A percentile compares a stretch with the other conserved stretches of the same genome.
Conservation (phyloP, 441 rosid species). For the Populus hybrid region DNA sequence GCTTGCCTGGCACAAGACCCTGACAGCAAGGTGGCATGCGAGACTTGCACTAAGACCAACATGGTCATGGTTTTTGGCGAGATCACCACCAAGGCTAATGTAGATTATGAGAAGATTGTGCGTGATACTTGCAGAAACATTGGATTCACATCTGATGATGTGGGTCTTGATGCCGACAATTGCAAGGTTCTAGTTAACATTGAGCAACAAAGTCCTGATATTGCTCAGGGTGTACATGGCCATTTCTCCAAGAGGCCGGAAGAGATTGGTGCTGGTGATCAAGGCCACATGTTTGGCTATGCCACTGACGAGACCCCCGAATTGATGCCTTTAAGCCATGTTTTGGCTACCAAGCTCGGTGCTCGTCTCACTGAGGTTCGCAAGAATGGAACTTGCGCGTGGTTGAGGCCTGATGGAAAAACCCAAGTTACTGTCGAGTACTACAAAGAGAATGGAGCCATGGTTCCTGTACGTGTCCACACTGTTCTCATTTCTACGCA, state of each 20-base stretch:
- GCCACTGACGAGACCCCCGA: slow-evolving; percentile 58
- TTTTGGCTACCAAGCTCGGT: slow-evolving; percentile 59
- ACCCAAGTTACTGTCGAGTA: slow-evolving; percentile 65
- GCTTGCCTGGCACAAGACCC: slow-evolving; percentile 59
- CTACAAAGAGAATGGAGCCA: slow-evolving; percentile 50
- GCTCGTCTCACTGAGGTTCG: slow-evolving; percentile 55
- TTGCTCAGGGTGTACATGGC: slow-evolving; percentile 61
- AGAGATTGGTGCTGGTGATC: slow-evolving; percentile 60
- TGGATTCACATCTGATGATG: slow-evolving; percentile 53
- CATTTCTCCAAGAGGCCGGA: slow-evolving; percentile 56
- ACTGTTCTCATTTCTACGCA: slow-evolving; percentile 58
- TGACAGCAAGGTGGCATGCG: slow-evolving; percentile 59
- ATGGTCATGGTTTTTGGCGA: slow-evolving; percentile 64
- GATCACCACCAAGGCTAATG: slow-evolving; percentile 54
- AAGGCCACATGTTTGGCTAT: slow-evolving; percentile 58
- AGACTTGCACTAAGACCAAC: slow-evolving; percentile 61
- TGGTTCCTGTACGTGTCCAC: slow-evolving; percentile 55
- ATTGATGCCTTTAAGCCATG: slow-evolving; percentile 51
- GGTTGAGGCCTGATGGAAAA: slow-evolving; percentile 62
- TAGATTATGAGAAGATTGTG: slow-evolving; percentile 57
- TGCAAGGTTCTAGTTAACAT: slow-evolving; percentile 62
- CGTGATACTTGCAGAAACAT: slow-evolving; percentile 47
- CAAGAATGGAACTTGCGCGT: slow-evolving; percentile 47
- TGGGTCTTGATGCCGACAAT: slow-evolving; percentile 56
- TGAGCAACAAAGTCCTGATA: slow-evolving; percentile 57